Evolutionary conservation across 2,329 filamentous ascomycete species (phyloP), one percentile per base, ranked within the genome.

Genomic region (Teratosphaeria gauchensis): DNA sequence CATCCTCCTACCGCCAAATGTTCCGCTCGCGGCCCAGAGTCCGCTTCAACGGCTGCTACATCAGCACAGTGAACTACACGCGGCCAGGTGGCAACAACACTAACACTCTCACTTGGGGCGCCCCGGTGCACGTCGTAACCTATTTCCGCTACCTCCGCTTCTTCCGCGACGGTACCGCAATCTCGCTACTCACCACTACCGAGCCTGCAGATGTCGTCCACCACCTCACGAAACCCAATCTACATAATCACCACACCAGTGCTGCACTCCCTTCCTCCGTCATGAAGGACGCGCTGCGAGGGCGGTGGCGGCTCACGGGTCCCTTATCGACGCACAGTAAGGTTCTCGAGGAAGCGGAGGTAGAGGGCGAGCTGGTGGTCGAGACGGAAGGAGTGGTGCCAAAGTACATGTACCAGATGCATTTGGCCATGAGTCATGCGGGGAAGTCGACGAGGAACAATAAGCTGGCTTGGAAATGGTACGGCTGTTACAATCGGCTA

Each of bases 81-180:
- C 88, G 94, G 28, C 78, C 90, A 0, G 94, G 94, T 33, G 88
- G 88, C 60, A 81, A 86, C 11, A 86, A 84, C 2, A 81, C 83
- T 21, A 87, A 85, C 63, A 85, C 85, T 57, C 76, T 87, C 19
- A 87, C 88, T 1, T 96, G 92, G 90, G 79, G 78, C 67, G 87
- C 83, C 28, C 92, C 92, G 8, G 87, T 97, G 38, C 91, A 95
- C 71, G 95, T 97, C 59, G 91, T 99, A 54, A 99, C 94, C 0
- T 99, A 97, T 76, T 99, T 95, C 76, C 90, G 94, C 59, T 99
- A 97, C 75, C 82, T 99, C 3, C 89, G 94, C 56, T 94, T 99
- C 77, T 94, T 94, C 76, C 88, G 91, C 28, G 90, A 97, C 72
- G 94, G 94, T 31, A 87, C 88, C 1, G 84, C 82, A 63, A 85